A percentile compares a stretch with the other conserved stretches of the same genome.
These are phyloP conservation scores for Phlegmacium glaucopus DNA, from an alignment of 768 basidiomycete genomes.

Conservation along the genomic window DNA sequence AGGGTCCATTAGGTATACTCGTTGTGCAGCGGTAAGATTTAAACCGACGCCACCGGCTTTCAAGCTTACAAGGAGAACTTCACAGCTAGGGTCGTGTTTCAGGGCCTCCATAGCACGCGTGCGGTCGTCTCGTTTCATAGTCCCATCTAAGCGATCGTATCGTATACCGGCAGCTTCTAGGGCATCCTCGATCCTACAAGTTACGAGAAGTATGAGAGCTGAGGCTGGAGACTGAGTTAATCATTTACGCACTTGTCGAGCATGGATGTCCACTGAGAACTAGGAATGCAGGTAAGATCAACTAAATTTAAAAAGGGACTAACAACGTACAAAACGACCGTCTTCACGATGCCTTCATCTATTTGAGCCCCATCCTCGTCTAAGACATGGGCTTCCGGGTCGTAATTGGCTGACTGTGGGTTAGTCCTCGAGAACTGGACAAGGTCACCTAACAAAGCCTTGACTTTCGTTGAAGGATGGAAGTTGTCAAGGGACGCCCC, in stretches of 20 bases:
- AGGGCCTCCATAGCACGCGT: slow-evolving; percentile 89
- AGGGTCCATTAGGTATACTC: slow-evolving; percentile 94
- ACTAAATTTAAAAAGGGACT: slow-evolving; percentile 10
- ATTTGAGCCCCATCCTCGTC: slow-evolving; percentile 69
- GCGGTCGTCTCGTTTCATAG: slow-evolving; percentile 96
- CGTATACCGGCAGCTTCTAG: slow-evolving; percentile 77
- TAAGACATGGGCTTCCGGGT: slow-evolving; percentile 79
- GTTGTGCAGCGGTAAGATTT: slow-evolving; percentile 92
- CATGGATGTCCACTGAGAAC: slow-evolving; percentile 95
- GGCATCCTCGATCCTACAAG: slow-evolving; percentile 79
- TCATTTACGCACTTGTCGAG: slow-evolving; percentile 70
- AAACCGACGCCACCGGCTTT: slow-evolving; percentile 97
- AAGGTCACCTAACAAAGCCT: slow-evolving; percentile 77
- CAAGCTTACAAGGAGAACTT: slow-evolving; percentile 93
- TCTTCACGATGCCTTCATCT: slow-evolving; percentile 77
- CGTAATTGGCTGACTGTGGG: slow-evolving; percentile 85
- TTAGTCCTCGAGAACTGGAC: slow-evolving; percentile 79
- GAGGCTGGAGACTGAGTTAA: not conserved
- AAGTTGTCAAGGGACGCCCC: slow-evolving; percentile 52
- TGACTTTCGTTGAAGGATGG: slow-evolving; percentile 85
- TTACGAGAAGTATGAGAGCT: slow-evolving; percentile 9
- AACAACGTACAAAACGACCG: slow-evolving; percentile 88
- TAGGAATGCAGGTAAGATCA: slow-evolving; percentile 27
- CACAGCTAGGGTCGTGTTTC: slow-evolving; percentile 85
- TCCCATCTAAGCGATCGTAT: slow-evolving; percentile 92